Base-by-base conservation (phyloP, 2,329 filamentous ascomycete species). In the Talaromyces atroroseus region DNA sequence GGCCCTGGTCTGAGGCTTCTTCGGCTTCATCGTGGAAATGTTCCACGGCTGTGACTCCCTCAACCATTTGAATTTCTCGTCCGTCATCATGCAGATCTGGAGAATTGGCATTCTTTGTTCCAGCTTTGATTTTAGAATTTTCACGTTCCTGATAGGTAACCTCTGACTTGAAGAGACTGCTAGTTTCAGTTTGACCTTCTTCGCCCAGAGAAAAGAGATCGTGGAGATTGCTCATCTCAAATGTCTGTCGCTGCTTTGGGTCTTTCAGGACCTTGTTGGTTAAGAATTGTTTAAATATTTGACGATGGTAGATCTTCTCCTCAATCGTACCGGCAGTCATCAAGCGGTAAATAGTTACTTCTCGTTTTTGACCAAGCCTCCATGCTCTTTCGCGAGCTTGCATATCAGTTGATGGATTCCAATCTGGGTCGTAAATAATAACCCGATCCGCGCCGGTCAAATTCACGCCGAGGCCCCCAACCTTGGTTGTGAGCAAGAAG, bases 291-390 rank as follows among this genome's bases (percentile, higher is more conserved):
- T 99, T 99, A 79, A 95, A 99, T 51, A 99, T 94, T 68, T 99
- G 94, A 16, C 95, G 88, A 71, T 99, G 92, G 61, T 97, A 99
- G 29, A 99, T 99, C 76, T 99, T 99, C 72, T 99, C 94, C 68
- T 99, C 94, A 23, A 99, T 99, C 0, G 95, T 99, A 1, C 94
- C 94, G 5, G 92, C 90, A 3, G 90, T 96, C 89, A 99, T 95
- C n/a, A 99, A 80, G 36, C 95, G 88, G 70, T 96, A 99, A 21
- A 99, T 96, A 4, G 90, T 92, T 26, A 99, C 94, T 49, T 96
- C 90, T 54, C 88, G 87, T 71, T 95, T 96, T 74, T 99, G 94
- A 0, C 94, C 94, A 1, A 99, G 77, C 57, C 94, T 85, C 94
- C 94, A 99, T 5, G 95, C 94, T 66, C 94, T 84, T 73, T 99